Base-by-base conservation (phyloP, 345 rosid genomes). In the Boechera retrofracta region DNA sequence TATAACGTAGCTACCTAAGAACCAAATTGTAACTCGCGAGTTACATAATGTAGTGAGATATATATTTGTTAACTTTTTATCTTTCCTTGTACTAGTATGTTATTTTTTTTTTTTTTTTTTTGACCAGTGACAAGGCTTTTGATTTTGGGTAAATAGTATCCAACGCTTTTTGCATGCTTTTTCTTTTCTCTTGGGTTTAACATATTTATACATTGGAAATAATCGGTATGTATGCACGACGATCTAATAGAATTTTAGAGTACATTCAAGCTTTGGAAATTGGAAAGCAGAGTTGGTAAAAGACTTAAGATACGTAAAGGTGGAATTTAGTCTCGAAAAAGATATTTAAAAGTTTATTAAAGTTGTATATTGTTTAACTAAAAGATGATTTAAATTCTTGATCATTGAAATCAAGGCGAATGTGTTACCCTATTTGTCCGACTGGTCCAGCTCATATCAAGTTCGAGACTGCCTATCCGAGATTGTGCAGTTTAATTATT, bases 401-500 rank as follows among this genome's bases (percentile, higher is more conserved):
- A 47, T 73, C 74, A 73, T 78, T 67, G 74, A 79, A 52, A 79
- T 53, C 64, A 74, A 74, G 75, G 69, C 29, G 48, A 21, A 38
- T 57, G n/a, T 68, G 67, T 41, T 69, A 60, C 35, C 73, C 64
- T 10, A 72, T 71, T 31, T 65, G 53, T 12, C 63, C 21, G 32
- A 67, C 59, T 42, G 21, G 11, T 48, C 51, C 39, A 45, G 62
- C 38, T 39, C 42, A 52, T 10, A 38, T 31, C 49, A 62, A 63
- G 12, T 38, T 35, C 48, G 9, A 24, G 24, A 21, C 24, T 21
- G 24, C 24, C 24, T 21, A 21, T 21, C 24, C 24, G 24, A 21
- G 26, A 49, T 11, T 15, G 31, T 28, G 36, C 36, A 33, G 15
- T 4, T 36, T 36, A 36, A 36, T 36, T 36, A 5, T 36, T 36